phyloP scores from a whole-genome alignment of 2,329 filamentous ascomycete genomes.

The Penicillium frequentans region DNA sequence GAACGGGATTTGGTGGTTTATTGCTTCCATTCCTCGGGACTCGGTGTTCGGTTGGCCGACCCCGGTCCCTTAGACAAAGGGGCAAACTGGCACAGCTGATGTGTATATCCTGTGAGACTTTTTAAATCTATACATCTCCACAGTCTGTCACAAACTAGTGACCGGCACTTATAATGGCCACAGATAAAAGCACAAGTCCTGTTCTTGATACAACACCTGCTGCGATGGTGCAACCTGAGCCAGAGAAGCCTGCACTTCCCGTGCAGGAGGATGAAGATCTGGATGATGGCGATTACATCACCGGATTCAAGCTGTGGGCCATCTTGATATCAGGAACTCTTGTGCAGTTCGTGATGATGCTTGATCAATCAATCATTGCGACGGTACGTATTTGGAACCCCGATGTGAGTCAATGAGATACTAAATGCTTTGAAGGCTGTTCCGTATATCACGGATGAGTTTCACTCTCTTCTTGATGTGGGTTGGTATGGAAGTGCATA shows the following conservation, averaged over 20 bases:
- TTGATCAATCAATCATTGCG: conserved; percentile 17
- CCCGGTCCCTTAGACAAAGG: neutral
- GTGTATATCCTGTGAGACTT: neutral
- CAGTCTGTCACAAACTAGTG: too few relatives aligned
- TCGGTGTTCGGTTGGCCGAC: neutral
- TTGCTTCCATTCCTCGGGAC: neutral
- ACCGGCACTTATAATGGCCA: too few relatives aligned
- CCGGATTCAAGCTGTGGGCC: neutral
- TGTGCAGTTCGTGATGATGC: conserved; percentile 6
- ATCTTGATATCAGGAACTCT: neutral
- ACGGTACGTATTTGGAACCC: neutral
- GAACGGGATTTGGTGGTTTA: neutral
- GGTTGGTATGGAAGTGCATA: conserved; percentile 21
- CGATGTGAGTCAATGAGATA: too few relatives aligned
- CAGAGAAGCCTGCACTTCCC: too few relatives aligned
- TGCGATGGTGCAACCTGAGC: too few relatives aligned
- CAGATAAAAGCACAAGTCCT: too few relatives aligned
- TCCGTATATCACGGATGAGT: conserved; percentile 44
- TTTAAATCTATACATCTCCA: too few relatives aligned
- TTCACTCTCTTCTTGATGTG: conserved; percentile 31
- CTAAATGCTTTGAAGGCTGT: conserved; percentile 8
- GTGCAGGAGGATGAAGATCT: neutral
- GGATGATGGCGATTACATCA: neutral
- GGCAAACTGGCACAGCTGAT: neutral
- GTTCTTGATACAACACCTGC: too few relatives aligned